Conservation (phyloP, 192 early-diverging fungal genomes). For the Chytriomyces sp. region DNA sequence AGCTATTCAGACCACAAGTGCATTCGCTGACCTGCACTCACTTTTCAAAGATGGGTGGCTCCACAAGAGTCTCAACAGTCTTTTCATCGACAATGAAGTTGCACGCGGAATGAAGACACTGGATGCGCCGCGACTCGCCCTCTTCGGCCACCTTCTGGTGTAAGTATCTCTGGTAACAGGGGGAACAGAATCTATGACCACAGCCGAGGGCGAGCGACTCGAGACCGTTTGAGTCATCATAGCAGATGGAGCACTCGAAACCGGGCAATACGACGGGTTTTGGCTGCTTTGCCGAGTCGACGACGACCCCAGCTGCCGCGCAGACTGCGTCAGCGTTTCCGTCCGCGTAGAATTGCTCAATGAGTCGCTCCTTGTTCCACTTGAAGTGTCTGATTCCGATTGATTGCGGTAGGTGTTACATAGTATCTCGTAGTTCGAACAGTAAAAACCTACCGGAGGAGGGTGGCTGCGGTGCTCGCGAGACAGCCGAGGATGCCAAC, state of each 20-base stretch:
- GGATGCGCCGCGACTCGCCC: conserved; percentile 86
- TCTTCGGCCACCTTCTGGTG: conserved; percentile 83
- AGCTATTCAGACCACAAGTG: too few species aligned
- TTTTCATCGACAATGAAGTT: conserved; percentile 79
- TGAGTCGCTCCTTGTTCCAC: neutral
- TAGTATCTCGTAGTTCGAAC: too few species aligned
- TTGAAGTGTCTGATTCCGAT: conserved; percentile 10
- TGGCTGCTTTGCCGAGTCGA: conserved; percentile 44
- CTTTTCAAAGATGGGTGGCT: conserved; percentile 56
- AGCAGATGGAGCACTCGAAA: conserved; percentile 94
- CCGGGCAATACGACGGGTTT: conserved; percentile 30
- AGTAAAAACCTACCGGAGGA: too few species aligned
- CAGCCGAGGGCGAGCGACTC: conserved; percentile 73
- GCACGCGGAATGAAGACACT: conserved; percentile 80
- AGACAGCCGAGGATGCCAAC: conserved; percentile 69
- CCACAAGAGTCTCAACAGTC: conserved; percentile 73
- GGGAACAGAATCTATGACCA: conserved; percentile 83
- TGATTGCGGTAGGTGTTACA: too few species aligned
- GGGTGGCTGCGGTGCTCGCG: conserved; percentile 68
- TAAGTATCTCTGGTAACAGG: conserved; percentile 87
- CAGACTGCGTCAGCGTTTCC: conserved; percentile 68
- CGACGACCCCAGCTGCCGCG: conserved; percentile 70
- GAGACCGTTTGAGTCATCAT: conserved; percentile 57
- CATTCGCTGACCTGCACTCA: too few species aligned
- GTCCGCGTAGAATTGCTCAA: conserved; percentile 35